Conservation (phyloP, 768 basidiomycete genomes). For the Psilocybe cyanescens region DNA sequence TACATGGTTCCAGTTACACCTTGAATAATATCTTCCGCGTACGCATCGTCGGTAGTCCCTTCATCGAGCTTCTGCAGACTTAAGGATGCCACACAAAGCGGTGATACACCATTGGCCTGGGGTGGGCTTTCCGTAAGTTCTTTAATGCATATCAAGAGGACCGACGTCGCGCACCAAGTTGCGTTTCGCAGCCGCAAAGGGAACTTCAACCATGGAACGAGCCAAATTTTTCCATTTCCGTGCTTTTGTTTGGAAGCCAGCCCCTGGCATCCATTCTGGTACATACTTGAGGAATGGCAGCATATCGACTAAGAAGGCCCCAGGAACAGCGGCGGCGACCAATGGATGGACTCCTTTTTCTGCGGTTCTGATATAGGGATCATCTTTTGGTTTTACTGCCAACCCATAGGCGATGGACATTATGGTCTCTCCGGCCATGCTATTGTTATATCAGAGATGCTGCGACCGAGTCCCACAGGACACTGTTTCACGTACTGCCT, state of each 20-base stretch:
- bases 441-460: not conserved
- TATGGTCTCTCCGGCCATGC: conserved; percentile 37
- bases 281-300: conserved; percentile 44
- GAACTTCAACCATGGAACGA: conserved; percentile 39
- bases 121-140: not conserved
- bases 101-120: too few species aligned
- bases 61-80: too few species aligned
- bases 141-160: too few species aligned
- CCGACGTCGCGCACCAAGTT: conserved; percentile 23
- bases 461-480: too few species aligned
- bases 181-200: conserved; percentile 33
- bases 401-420: conserved; percentile 51
- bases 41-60: too few species aligned
- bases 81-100: too few species aligned
- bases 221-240: conserved; percentile 41
- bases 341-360: conserved; percentile 39
- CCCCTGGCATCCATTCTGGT: conserved; percentile 64
- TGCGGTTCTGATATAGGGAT: conserved; percentile 46
- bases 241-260: conserved; percentile 58
- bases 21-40: too few species aligned
- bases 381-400: conserved; percentile 37
- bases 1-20: too few species aligned
- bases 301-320: conserved; percentile 48
- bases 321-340: conserved; percentile 38
- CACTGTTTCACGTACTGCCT: not conserved